Evolutionary conservation across 73 alveolate species (phyloP).

Genomic region (Paraurostyla sp.): DNA sequence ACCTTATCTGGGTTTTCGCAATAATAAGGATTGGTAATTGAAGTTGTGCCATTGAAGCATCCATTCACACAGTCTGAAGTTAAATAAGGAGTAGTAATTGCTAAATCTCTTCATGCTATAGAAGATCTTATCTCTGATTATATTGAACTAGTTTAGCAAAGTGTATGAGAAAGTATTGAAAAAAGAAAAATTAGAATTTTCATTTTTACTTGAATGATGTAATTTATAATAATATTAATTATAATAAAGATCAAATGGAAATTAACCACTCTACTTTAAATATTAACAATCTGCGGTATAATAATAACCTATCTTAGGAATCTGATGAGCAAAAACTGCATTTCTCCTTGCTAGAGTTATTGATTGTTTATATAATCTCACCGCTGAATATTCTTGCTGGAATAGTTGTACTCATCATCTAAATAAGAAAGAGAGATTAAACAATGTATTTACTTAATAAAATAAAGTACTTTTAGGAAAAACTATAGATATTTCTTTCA

Average conservation of each 20-base stretch:
- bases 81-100: background rate
- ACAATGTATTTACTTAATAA: background rate
- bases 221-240: too few relatives aligned
- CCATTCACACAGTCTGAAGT: conserved; percentile 36
- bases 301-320: too few relatives aligned
- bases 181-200: too few relatives aligned
- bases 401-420: background rate
- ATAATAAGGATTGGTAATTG: background rate
- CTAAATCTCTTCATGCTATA: conserved; percentile 14
- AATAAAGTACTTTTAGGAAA: conserved; percentile 38
- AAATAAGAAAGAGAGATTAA: background rate
- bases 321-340: too few relatives aligned
- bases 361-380: background rate
- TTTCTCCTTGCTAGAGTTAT: background rate
- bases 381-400: background rate
- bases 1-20: conserved; percentile 40
- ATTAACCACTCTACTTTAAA: too few relatives aligned
- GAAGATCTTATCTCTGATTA: too few relatives aligned
- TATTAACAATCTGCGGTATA: too few relatives aligned
- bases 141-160: too few relatives aligned
- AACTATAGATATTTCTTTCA: conserved; percentile 48
- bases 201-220: too few relatives aligned
- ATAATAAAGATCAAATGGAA: too few relatives aligned
- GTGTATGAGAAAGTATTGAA: too few relatives aligned
- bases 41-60: background rate